A percentile compares a stretch with the other conserved stretches of the same genome.
Conservation (phyloP, 371 early-diverging fungal species). For the Mucor irregularis region DNA sequence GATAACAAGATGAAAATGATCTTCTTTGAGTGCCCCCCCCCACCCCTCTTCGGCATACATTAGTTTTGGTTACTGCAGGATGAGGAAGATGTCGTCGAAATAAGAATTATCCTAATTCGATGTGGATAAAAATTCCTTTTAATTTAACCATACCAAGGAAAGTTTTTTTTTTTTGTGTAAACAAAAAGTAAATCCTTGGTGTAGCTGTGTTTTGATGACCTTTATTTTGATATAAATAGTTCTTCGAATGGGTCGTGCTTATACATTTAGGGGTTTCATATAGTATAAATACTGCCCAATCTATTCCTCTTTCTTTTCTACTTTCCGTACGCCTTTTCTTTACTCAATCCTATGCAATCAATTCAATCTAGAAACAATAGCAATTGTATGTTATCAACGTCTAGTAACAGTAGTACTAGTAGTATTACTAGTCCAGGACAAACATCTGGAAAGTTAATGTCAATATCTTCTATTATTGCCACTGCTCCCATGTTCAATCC, state of each 20-base stretch:
- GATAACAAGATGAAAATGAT: background rate
- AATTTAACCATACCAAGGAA: conserved; percentile 26
- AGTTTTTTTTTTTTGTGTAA: conserved; percentile 6
- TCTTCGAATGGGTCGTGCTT: conserved; percentile 22
- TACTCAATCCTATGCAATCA: conserved; percentile 16
- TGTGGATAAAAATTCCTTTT: conserved; percentile 8
- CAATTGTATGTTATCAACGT: conserved; percentile 8
- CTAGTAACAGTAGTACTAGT: conserved; percentile 8
- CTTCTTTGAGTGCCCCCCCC: background rate
- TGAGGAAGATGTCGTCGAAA: conserved; percentile 15
- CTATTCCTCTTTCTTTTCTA: conserved; percentile 1
- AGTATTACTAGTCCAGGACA: background rate
- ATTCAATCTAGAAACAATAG: conserved; percentile 8
- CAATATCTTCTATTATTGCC: conserved; percentile 41
- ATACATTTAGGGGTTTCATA: conserved; percentile 2
- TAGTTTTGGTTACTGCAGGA: conserved; percentile 15
- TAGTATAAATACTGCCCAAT: conserved; percentile 8
- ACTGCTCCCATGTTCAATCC: conserved; percentile 22
- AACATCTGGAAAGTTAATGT: conserved; percentile 31
- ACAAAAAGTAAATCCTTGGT: conserved; percentile 19
- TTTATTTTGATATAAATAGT: conserved; percentile 2
- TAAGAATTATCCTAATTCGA: conserved; percentile 15
- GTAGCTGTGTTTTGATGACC: conserved; percentile 5
- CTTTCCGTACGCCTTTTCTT: background rate
- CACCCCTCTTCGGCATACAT: background rate